Percentiles rank a stretch among this genome's conserved stretches.
phyloP scores from a whole-genome alignment of 441 rosid species.

The Viola pubescens region DNA sequence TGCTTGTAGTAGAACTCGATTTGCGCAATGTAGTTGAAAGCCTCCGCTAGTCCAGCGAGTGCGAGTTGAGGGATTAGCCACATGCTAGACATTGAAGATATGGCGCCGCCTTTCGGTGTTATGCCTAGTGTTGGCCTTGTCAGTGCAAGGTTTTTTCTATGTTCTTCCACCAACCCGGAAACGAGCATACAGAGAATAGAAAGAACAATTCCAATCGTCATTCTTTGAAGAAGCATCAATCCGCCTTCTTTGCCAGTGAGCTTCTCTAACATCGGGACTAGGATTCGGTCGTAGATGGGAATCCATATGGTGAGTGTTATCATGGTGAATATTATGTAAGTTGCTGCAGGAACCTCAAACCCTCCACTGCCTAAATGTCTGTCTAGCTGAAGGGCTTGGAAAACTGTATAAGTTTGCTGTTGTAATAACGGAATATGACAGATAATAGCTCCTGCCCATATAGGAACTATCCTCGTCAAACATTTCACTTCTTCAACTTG shows the following conservation, averaged over 20 bases:
- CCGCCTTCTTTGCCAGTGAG: slow-evolving; percentile 26
- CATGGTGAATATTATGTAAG: slow-evolving; percentile 35
- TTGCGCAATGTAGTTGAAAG: slow-evolving; percentile 5
- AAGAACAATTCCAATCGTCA: slow-evolving; percentile 29
- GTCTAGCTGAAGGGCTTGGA: slow-evolving; percentile 43
- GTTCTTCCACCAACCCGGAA: slow-evolving; percentile 29
- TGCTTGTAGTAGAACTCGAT: slow-evolving; percentile 10
- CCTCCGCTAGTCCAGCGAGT: slow-evolving; percentile 29
- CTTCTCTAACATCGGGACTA: slow-evolving; percentile 32
- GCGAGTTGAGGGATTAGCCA: slow-evolving; percentile 43
- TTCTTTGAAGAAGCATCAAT: slow-evolving; percentile 24
- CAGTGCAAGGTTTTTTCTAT: slow-evolving; percentile 22
- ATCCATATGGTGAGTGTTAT: slow-evolving; percentile 37
- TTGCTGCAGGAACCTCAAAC: slow-evolving; percentile 35
- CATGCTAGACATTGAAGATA: slow-evolving; percentile 35
- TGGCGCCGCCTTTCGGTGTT: slow-evolving; percentile 22
- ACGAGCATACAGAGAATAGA: slow-evolving; percentile 23
- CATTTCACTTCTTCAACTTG: slow-evolving; percentile 24
- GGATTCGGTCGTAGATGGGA: slow-evolving; percentile 38
- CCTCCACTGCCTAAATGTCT: slow-evolving; percentile 18
- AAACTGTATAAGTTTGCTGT: slow-evolving; percentile 25
- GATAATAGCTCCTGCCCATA: slow-evolving; percentile 17
- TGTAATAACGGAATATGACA: slow-evolving; percentile 8
- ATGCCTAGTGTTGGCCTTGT: slow-evolving; percentile 29
- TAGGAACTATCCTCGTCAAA: slow-evolving; percentile 8